Evolutionary conservation across 2,329 filamentous ascomycete species (phyloP).

Genomic region (Penicillium vulpinum): DNA sequence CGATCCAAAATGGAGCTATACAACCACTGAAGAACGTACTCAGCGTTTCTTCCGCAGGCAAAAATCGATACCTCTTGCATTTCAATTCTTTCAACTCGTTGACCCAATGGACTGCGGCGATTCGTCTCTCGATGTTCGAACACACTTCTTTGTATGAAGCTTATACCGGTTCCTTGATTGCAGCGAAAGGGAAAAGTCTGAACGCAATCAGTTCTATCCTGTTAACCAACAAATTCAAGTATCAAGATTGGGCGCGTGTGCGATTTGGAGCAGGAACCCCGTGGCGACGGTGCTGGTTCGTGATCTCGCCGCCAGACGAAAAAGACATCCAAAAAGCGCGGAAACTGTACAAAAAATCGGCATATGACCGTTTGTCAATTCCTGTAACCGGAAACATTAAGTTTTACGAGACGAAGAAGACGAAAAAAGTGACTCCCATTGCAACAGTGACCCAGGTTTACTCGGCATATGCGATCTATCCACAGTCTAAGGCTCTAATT

Average conservation of each 20-base stretch:
- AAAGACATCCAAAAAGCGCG: slow-evolving; percentile 84
- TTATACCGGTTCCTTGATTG: slow-evolving; percentile 93
- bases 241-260: slow-evolving; percentile 92
- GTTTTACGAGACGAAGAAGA: slow-evolving; percentile 93
- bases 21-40: slow-evolving; percentile 90
- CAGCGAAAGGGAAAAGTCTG: slow-evolving; percentile 83
- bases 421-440: slow-evolving; percentile 86
- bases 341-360: slow-evolving; percentile 74
- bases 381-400: slow-evolving; percentile 84
- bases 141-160: slow-evolving; percentile 91
- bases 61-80: slow-evolving; percentile 92
- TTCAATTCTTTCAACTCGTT: slow-evolving; percentile 94
- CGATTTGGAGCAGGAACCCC: slow-evolving; percentile 93
- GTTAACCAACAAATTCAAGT: slow-evolving; percentile 72
- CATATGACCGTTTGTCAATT: slow-evolving; percentile 74
- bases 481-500: slow-evolving; percentile 88
- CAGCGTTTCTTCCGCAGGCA: slow-evolving; percentile 90
- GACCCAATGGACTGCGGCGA: slow-evolving; percentile 93
- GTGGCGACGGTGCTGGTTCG: slow-evolving; percentile 96
- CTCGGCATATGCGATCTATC: slow-evolving; percentile 92
- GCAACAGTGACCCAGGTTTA: slow-evolving; percentile 89
- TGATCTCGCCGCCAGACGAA: slow-evolving; percentile 87
- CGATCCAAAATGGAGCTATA: slow-evolving; percentile 73
- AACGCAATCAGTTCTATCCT: slow-evolving; percentile 91
- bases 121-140: slow-evolving; percentile 91